Evolutionary conservation across 2,329 filamentous ascomycete species (phyloP).

Genomic region (Penicillium sp.): DNA sequence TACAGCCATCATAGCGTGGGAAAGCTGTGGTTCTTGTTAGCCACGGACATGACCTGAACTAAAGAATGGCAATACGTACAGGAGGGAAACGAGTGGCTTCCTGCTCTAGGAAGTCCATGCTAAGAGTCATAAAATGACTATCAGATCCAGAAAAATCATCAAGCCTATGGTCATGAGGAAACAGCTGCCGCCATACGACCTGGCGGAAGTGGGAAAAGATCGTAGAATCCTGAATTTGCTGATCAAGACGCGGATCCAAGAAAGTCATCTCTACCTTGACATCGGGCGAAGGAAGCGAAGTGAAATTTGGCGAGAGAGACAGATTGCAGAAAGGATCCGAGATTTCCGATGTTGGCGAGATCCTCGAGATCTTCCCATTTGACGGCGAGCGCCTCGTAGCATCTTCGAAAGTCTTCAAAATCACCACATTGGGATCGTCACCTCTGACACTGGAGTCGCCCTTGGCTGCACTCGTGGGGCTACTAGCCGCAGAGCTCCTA

Average conservation of each 20-base stretch:
- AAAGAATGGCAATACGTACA: constrained; percentile 39
- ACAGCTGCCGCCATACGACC: constrained; percentile 44
- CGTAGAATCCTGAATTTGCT: constrained; percentile 32
- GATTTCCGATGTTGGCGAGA: constrained; percentile 39
- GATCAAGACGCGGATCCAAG: constrained; percentile 21
- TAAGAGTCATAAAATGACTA: constrained; percentile 29
- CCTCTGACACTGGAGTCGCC: constrained; percentile 20
- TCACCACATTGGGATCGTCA: constrained; percentile 51
- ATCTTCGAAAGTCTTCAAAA: constrained; percentile 54
- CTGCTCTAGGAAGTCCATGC: constrained; percentile 46
- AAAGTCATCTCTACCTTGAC: constrained; percentile 25
- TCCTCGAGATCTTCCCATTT: constrained; percentile 30
- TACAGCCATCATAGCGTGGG: constrained; percentile 60
- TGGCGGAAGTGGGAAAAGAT: constrained; percentile 44
- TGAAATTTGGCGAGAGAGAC: constrained; percentile 29
- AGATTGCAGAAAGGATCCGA: constrained; percentile 28
- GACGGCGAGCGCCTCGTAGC: constrained; percentile 35
- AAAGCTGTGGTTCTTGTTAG: constrained; percentile 43
- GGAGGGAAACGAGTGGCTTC: constrained; percentile 53
- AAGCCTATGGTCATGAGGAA: constrained; percentile 27
- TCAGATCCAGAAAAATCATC: constrained; percentile 22
- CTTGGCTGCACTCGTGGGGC: constrained; percentile 29
- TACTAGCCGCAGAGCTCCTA: constrained; percentile 30
- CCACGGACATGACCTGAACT: background rate
- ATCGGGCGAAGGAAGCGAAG: constrained; percentile 25